Base-by-base conservation (phyloP, 2,329 filamentous ascomycete genomes). In the Fusarium pseudograminearum region DNA sequence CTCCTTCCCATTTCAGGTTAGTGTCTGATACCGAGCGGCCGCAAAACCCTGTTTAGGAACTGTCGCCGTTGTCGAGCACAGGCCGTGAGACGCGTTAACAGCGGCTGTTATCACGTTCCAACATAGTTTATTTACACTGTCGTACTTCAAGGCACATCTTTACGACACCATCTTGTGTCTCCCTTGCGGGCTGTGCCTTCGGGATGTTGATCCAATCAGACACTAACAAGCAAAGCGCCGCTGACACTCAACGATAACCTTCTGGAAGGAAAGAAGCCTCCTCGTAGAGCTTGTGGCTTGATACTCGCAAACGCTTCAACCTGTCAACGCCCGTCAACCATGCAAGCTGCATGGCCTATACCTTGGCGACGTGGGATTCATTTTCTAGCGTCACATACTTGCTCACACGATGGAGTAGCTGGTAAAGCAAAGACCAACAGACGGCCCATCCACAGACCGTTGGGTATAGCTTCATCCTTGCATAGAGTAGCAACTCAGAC, bases 1-100 rank as follows among this genome's bases (percentile, higher is more conserved):
- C 62, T 56, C 64, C 66, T 67, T 70, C 67, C 67, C 28, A 14
- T 51, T 67, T 51, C 8, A 51, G 67, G 48, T 28, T 31, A 20
- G 34, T 6, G 8, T 11, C 6, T 20, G 15, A 52, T 33, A 18
- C 28, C 14, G 15, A 62, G 44, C 66, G 57, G 67, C 53, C 67
- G 67, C 48, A 50, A 28, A 30, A 28, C 14, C 33, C 6, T 40
- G 12, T 33, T 52, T 24, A 28, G 51, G 66, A 57, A 70, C 52
- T 69, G 28, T 58, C 66, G 57, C 67, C 48, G 48, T 28, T 51
- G 50, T 12, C 14, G 15, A 18, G 34, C 20, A 33, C 24, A 28
- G 20, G 26, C 20, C 31, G 36, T 50, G 52, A 24, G 44, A 41
- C 18, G 41, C 26, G 11, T 44, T 36, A 31, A 41, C 18, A 31